phyloP scores from a whole-genome alignment of 495 filamentous ascomycete species.

The Xanthoparmelia taractica region DNA sequence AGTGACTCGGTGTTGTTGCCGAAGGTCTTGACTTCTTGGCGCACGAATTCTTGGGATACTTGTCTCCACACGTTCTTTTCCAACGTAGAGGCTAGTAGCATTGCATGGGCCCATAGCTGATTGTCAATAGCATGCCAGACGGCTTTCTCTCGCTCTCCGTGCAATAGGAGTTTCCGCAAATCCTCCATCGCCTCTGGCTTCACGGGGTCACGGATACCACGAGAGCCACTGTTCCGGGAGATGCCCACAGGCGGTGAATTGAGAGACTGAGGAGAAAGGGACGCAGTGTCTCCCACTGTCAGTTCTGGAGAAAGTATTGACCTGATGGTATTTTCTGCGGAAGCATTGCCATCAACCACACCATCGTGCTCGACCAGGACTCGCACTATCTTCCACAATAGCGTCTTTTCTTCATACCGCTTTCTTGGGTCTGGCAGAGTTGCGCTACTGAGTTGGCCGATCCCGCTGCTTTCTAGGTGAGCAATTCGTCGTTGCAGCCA shows the following conservation, averaged over 20 bases:
- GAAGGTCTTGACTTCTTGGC: conserved; percentile 76
- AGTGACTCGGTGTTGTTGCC: conserved; percentile 73
- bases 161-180: conserved; percentile 62
- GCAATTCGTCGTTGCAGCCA: conserved; percentile 76
- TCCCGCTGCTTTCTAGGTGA: conserved; percentile 52
- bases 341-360: conserved; percentile 60
- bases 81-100: conserved; percentile 78
- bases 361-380: conserved; percentile 84
- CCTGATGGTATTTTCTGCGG: conserved; percentile 66
- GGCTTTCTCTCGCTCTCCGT: conserved; percentile 81
- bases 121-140: conserved; percentile 93
- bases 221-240: conserved; percentile 27
- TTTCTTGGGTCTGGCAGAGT: conserved; percentile 48
- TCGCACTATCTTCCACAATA: conserved; percentile 82
- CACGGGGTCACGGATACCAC: conserved; percentile 49
- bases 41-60: conserved; percentile 87
- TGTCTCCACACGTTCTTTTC: conserved; percentile 71
- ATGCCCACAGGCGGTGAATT: conserved; percentile 29
- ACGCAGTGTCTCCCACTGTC: conserved; percentile 28
- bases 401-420: conserved; percentile 67
- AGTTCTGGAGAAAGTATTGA: conserved; percentile 62
- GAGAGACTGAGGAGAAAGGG: conserved; percentile 29
- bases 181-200: conserved; percentile 59
- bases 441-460: not conserved
- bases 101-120: conserved; percentile 90